Percentiles rank a stretch among this genome's conserved stretches.
phyloP scores from a whole-genome alignment of 345 rosid species.

The Eucalyptus brandiana region DNA sequence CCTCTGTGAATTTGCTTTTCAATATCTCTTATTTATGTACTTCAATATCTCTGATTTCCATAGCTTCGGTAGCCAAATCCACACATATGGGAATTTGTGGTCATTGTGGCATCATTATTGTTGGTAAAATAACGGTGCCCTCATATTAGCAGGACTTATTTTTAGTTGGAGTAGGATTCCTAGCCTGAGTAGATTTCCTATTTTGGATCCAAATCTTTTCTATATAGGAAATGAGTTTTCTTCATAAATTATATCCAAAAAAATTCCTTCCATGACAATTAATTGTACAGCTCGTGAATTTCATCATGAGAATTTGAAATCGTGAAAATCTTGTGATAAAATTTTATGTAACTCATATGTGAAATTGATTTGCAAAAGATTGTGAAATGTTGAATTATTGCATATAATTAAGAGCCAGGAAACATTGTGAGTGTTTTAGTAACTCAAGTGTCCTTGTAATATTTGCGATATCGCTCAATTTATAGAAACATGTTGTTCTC shows the following conservation, averaged over 20 bases:
- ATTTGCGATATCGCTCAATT: no score
- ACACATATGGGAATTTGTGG: no score
- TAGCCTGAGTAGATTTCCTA: neutral
- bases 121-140: no score
- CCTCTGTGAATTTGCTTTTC: no score
- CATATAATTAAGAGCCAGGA: rapidly evolving
- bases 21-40: no score
- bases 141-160: no score
- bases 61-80: no score
- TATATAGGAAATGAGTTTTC: neutral
- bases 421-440: rapidly evolving
- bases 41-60: no score
- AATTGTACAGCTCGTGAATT: neutral
- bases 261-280: neutral
- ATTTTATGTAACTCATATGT: neutral
- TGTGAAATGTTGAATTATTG: neutral
- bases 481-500: no score
- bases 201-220: neutral
- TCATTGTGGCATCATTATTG: no score
- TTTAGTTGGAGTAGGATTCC: neutral
- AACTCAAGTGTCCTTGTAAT: neutral
- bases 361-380: neutral
- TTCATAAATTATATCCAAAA: neutral
- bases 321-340: neutral
- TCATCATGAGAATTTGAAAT: neutral